Evolutionary conservation across 2,329 filamentous ascomycete species (phyloP), one percentile per base, ranked within the genome.

Genomic region (Thelonectria discophora): DNA sequence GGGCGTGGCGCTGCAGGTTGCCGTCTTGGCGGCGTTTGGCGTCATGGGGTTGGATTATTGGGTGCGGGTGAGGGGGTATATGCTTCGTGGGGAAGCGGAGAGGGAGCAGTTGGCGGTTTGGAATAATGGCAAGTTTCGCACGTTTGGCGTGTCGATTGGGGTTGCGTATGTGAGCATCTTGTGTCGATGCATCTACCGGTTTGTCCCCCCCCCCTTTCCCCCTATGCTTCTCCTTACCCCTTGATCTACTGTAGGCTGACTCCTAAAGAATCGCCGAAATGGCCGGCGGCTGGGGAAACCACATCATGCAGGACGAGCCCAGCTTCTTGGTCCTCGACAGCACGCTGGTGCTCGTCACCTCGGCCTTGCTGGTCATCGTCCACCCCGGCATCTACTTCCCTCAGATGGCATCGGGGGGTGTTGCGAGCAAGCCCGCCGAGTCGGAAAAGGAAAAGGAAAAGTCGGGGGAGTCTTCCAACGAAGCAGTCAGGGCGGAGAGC

Each of bases 241-340:
- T 48, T 15, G 18, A 7, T 42, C 8, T 20, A 47, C 13, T 20
- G 18, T 34, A 18, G 47, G 47, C 68, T 73, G 59, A 70, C 53
- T 5, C 2, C 24, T 39, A 21, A 55, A 86, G 85, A 68, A 84
- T 89, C 55, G 84, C 82, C 1, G 87, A 89, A 72, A 88, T 89
- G 85, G 82, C 84, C 2, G 84, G 85, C 24, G 87, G 87, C 18
- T 90, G 86, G 86, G 84, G 84, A 10, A 88, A 87, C 75, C 71
- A 79, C 15, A 84, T 89, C 71, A 89, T 89, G 86, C 84, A 86
- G 66, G 81, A 88, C 73, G 79, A 89, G 76, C 76, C 79, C 46
- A 83, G 82, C 17, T 89, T 89, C 68, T 80, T 88, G 61, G 81
- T 85, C 12, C 79, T 89, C 40, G 87, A 89, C 67, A 69, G 69